phyloP scores from a whole-genome alignment of 1,139 yeast species.

The Scheffersomyces quercinus region DNA sequence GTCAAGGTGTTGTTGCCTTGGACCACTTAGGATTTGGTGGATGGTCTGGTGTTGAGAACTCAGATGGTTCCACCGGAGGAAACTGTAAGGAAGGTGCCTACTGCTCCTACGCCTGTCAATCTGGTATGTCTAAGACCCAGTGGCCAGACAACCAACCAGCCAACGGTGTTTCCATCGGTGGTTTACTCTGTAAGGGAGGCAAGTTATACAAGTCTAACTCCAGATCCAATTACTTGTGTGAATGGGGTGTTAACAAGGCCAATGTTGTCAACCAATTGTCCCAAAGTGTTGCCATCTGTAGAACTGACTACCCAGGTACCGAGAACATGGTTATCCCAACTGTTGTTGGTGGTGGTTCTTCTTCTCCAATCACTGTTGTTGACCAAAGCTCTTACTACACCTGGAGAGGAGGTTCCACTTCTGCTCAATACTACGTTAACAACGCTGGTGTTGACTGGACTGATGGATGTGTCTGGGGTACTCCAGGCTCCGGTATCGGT shows the following conservation, averaged over 20 bases:
- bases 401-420: constrained; percentile 83
- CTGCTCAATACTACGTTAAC: constrained; percentile 96
- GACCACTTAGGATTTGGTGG: constrained; percentile 87
- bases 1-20: constrained; percentile 85
- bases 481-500: constrained; percentile 76
- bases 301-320: constrained; percentile 98
- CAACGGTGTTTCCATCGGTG: constrained; percentile 89
- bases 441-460: constrained; percentile 87
- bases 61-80: constrained; percentile 63
- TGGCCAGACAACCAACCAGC: constrained; percentile 89
- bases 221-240: constrained; percentile 66
- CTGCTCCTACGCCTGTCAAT: constrained; percentile 95
- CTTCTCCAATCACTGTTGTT: constrained; percentile 74
- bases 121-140: constrained; percentile 97
- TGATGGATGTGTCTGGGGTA: constrained; percentile 95
- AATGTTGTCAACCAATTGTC: constrained; percentile 63
- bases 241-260: constrained; percentile 77
- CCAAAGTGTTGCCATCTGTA: constrained; percentile 79
- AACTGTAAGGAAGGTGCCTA: constrained; percentile 81
- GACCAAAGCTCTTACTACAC: constrained; percentile 72
- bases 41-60: constrained; percentile 78
- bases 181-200: constrained; percentile 78
- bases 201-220: constrained; percentile 77
- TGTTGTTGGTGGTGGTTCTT: constrained; percentile 65
- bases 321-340: constrained; percentile 98